Evolutionary conservation across 768 basidiomycete genomes (phyloP).

Genomic region (Kwoniella sp.): DNA sequence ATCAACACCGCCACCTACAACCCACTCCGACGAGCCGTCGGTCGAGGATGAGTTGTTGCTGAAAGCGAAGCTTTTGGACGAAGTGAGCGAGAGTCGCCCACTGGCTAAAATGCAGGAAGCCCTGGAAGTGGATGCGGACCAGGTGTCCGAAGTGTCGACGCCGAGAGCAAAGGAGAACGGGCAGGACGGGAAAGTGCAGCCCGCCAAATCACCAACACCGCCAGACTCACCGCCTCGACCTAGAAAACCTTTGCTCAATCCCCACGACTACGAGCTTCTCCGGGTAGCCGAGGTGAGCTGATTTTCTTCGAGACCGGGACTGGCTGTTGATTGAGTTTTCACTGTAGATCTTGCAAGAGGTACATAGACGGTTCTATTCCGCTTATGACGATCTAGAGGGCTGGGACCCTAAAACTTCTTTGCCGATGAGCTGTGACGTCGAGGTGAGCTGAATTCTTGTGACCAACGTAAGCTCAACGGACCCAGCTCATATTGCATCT

Average conservation of each 20-base stretch:
- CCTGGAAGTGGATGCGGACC: constrained; percentile 40
- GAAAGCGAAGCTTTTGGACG: constrained; percentile 76
- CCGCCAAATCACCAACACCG: constrained; percentile 1
- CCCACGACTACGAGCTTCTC: constrained; percentile 79
- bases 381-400: constrained; percentile 62
- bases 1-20: constrained; percentile 30
- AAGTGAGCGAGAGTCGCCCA: constrained; percentile 81
- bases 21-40: constrained; percentile 56
- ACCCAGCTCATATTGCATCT: neutral
- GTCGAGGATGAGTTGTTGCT: constrained; percentile 64
- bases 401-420: constrained; percentile 22
- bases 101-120: constrained; percentile 81
- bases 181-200: neutral
- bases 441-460: constrained; percentile 65
- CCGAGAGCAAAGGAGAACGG: neutral
- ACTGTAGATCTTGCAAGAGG: constrained; percentile 72
- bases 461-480: no score
- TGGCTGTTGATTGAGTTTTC: constrained; percentile 4
- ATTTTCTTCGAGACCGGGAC: no score
- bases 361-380: constrained; percentile 75
- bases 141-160: neutral
- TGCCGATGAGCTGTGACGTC: constrained; percentile 66
- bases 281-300: constrained; percentile 70
- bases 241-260: constrained; percentile 70
- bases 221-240: constrained; percentile 15